phyloP scores from a whole-genome alignment of 225 moss, liverwort and hornwort species.

The Lunularia cruciata region DNA sequence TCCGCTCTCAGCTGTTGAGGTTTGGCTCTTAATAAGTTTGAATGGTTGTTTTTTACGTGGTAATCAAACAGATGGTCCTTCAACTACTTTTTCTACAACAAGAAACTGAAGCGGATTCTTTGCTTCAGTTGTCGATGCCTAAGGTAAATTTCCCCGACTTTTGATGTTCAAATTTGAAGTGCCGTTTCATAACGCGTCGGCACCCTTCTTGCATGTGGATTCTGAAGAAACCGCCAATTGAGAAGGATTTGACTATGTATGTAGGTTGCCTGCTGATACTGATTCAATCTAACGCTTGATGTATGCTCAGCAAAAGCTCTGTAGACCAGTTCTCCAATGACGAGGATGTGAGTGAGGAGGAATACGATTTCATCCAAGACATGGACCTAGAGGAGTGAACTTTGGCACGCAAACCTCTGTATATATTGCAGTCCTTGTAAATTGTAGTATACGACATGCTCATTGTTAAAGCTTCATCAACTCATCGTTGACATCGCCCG shows the following conservation, averaged over 20 bases:
- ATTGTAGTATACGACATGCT: conserved; percentile 12
- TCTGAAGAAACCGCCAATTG: not conserved
- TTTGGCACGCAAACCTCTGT: not conserved
- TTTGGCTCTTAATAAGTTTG: too few species aligned
- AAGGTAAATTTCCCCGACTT: conserved; percentile 47
- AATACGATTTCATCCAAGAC: conserved; percentile 64
- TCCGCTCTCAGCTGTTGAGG: too few species aligned
- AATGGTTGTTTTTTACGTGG: too few species aligned
- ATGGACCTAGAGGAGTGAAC: conserved; percentile 82
- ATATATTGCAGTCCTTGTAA: conserved; percentile 4
- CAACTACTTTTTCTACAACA: conserved; percentile 97
- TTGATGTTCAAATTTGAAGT: too few species aligned
- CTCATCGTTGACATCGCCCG: too few species aligned
- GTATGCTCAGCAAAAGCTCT: conserved; percentile 57
- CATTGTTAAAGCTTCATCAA: not conserved
- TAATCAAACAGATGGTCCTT: conserved; percentile 76
- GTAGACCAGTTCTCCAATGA: conserved; percentile 56
- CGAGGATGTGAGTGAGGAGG: conserved; percentile 66
- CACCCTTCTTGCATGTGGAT: too few species aligned
- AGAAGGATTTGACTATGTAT: too few species aligned
- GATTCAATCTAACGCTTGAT: not conserved
- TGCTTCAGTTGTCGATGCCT: conserved; percentile 93
- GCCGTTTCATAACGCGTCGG: too few species aligned
- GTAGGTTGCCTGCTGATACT: not conserved
- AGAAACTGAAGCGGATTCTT: conserved; percentile 89